phyloP scores from a whole-genome alignment of 2,329 filamentous ascomycete genomes.

The Fusarium tanahbumbuense region DNA sequence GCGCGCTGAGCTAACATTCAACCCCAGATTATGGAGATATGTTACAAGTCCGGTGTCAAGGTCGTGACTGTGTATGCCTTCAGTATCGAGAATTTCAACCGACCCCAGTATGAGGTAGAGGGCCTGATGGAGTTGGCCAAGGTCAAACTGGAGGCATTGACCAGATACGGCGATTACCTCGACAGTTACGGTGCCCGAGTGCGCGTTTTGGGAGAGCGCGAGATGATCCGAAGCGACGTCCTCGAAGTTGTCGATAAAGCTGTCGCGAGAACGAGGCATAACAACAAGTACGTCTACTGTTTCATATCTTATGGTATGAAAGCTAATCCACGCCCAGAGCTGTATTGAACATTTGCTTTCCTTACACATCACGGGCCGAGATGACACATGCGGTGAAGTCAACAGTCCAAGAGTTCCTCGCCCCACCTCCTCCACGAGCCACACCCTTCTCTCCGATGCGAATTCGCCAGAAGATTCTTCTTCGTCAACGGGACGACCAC shows the following conservation, averaged over 20 bases:
- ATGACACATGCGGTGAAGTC: conserved; percentile 90
- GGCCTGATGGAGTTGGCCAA: conserved; percentile 98
- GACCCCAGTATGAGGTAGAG: conserved; percentile 95
- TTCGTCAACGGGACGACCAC: conserved; percentile 66
- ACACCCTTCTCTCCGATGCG: conserved; percentile 87
- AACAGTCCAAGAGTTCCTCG: conserved; percentile 88
- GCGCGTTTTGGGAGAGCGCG: conserved; percentile 84
- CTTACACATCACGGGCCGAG: conserved; percentile 95
- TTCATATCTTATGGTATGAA: background rate
- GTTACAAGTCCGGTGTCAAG: conserved; percentile 97
- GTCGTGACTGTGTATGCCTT: conserved; percentile 98
- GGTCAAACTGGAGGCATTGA: conserved; percentile 90
- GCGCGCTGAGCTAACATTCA: conserved; percentile 12
- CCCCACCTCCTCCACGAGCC: conserved; percentile 72
- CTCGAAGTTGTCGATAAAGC: conserved; percentile 88
- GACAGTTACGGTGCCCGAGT: conserved; percentile 92
- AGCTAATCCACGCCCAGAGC: conserved; percentile 53
- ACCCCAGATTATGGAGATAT: conserved; percentile 87
- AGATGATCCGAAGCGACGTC: conserved; percentile 87
- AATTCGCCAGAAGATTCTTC: conserved; percentile 86
- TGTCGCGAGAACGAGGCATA: conserved; percentile 86
- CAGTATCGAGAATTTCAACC: conserved; percentile 98
- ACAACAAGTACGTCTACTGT: conserved; percentile 72
- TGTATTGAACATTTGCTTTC: conserved; percentile 93
- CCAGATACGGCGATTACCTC: conserved; percentile 91